These are phyloP conservation scores for Porphyrellus cyaneotinctus DNA, from an alignment of 768 basidiomycete species.

Conservation along the genomic window DNA sequence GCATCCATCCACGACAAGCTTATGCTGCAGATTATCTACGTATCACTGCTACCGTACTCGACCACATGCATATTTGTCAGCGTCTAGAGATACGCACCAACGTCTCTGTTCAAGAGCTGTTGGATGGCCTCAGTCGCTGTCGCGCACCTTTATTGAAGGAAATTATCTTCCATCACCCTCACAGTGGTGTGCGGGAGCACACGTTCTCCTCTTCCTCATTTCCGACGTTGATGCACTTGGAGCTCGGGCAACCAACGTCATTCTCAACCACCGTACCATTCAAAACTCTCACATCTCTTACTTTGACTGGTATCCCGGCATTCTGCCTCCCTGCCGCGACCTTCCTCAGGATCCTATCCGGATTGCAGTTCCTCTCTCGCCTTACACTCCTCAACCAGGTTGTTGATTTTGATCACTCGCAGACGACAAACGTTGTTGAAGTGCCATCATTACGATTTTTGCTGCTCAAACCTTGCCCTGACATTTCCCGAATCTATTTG, in stretches of 20 bases:
- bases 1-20: conserved; percentile 17
- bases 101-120: conserved; percentile 20
- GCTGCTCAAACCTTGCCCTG: conserved; percentile 23
- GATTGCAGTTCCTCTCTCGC: conserved; percentile 19
- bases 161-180: conserved; percentile 23
- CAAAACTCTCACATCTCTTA: conserved; percentile 22
- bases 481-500: conserved; percentile 28
- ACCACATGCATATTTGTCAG: conserved; percentile 25
- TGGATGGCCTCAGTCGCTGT: conserved; percentile 20
- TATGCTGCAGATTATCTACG: conserved; percentile 20
- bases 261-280: conserved; percentile 17
- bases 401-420: conserved; percentile 24
- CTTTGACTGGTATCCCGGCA: conserved; percentile 21
- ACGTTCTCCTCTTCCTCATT: conserved; percentile 19
- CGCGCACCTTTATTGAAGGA: conserved; percentile 26
- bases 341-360: conserved; percentile 23
- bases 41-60: conserved; percentile 23
- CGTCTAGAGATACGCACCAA: conserved; percentile 26
- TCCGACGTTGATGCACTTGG: conserved; percentile 20
- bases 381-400: conserved; percentile 26
- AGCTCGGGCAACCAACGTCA: conserved; percentile 19
- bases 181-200: conserved; percentile 3
- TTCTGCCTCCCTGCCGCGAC: conserved; percentile 18
- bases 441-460: conserved; percentile 19
- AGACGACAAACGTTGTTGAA: conserved; percentile 7